Conservation (phyloP, 163 green algal species). For the Scenedesmus sp. region DNA sequence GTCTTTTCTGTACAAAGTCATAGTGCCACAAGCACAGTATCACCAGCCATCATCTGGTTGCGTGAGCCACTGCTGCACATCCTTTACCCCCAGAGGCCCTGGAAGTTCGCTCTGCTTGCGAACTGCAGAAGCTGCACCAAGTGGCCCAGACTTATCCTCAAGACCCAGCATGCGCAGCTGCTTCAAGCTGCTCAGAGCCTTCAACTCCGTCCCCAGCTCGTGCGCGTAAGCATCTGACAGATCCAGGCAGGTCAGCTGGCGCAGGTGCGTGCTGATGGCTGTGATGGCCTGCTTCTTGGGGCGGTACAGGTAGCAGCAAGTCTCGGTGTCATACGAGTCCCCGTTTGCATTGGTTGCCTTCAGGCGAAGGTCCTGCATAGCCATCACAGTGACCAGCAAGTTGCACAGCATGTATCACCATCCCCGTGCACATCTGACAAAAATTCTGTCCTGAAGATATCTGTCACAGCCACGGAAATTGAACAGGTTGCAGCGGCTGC, state of each 20-base stretch:
- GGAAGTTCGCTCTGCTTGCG: not conserved
- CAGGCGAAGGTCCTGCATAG: not conserved
- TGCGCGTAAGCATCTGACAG: not conserved
- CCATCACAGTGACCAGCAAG: not conserved
- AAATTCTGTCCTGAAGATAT: no score
- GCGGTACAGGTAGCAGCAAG: not conserved
- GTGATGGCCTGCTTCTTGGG: not conserved
- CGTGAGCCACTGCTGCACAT: not conserved
- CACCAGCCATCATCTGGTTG: not conserved
- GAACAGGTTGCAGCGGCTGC: no score
- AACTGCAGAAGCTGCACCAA: not conserved
- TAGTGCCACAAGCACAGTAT: not conserved
- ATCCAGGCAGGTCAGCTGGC: not conserved
- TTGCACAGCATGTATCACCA: not conserved
- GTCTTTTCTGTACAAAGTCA: no score
- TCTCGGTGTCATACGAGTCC: not conserved
- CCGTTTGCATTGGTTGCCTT: not conserved
- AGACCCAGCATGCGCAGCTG: not conserved
- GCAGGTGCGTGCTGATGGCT: not conserved
- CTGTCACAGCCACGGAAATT: no score
- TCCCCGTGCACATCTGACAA: no score
- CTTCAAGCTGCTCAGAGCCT: not conserved
- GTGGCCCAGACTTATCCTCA: not conserved
- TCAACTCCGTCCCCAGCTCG: not conserved
- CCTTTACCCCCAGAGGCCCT: not conserved